Evolutionary conservation across 1,284 basidiomycete genomes (phyloP).

Genomic region (Sporisorium scitamineum): DNA sequence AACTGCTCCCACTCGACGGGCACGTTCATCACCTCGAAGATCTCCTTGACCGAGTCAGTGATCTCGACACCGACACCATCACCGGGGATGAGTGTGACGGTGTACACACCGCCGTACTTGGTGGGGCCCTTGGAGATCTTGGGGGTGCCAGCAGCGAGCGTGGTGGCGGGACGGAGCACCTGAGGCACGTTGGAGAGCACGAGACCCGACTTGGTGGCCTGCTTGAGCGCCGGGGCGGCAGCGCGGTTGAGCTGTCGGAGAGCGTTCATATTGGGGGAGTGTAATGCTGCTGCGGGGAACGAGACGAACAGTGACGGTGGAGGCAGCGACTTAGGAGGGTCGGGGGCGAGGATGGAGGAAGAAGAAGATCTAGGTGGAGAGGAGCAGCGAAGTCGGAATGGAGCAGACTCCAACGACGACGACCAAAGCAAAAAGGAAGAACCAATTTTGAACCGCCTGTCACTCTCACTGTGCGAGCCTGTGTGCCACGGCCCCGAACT

Average conservation of each 20-base stretch:
- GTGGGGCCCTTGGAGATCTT: conserved; percentile 81
- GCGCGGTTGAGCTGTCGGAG: conserved; percentile 52
- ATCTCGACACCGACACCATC: conserved; percentile 88
- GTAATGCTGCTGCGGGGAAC: conserved; percentile 20
- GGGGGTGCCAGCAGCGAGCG: conserved; percentile 83
- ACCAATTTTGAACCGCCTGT: neutral
- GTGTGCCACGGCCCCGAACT: conserved; percentile 3
- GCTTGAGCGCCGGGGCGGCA: conserved; percentile 55
- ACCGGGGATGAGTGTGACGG: conserved; percentile 69
- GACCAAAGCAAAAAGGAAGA: conserved; percentile 2
- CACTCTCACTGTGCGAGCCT: neutral
- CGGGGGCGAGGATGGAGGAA: conserved; percentile 16
- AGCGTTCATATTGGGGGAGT: conserved; percentile 40
- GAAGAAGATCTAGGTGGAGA: conserved; percentile 8
- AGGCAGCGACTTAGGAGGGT: conserved; percentile 28
- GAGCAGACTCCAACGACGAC: neutral
- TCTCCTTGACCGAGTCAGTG: conserved; percentile 98
- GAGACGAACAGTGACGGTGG: conserved; percentile 1
- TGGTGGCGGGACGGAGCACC: conserved; percentile 74
- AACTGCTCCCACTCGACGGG: conserved; percentile 99
- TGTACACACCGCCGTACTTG: conserved; percentile 88
- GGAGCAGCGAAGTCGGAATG: neutral
- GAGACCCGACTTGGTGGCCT: conserved; percentile 49
- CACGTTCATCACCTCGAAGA: conserved; percentile 96
- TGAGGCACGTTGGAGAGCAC: conserved; percentile 50